Conservation (phyloP, 352 stramenopile genomes). For the Stramenopiles sp. region DNA sequence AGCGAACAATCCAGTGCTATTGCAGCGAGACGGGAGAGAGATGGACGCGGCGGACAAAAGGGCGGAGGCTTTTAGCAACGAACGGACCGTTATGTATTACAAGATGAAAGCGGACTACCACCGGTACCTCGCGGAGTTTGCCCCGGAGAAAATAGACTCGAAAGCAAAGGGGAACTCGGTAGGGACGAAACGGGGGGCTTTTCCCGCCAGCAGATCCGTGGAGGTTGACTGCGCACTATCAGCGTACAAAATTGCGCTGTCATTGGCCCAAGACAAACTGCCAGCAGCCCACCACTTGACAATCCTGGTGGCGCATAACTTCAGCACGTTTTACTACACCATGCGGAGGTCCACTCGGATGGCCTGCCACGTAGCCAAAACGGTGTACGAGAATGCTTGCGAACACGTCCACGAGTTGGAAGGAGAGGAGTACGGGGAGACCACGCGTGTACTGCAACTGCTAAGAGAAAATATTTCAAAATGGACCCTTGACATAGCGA, state of each 20-base stretch:
- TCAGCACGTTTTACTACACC: constrained; percentile 98
- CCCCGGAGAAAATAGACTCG: too few relatives aligned
- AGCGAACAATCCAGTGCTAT: too few relatives aligned
- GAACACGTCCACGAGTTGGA: constrained; percentile 95
- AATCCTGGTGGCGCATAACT: constrained; percentile 94
- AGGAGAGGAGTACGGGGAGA: constrained; percentile 98
- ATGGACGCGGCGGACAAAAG: too few relatives aligned
- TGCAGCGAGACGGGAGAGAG: too few relatives aligned
- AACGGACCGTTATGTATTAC: constrained; percentile 99
- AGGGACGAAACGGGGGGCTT: too few relatives aligned
- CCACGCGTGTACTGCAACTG: constrained; percentile 98
- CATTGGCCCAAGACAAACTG: constrained; percentile 81
- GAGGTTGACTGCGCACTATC: too few relatives aligned
- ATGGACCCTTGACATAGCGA: constrained; percentile 96
- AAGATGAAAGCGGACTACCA: constrained; percentile 99
- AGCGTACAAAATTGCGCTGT: constrained; percentile 54
- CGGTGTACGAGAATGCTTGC: constrained; percentile 97
- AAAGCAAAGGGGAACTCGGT: too few relatives aligned
- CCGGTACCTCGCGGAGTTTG: constrained; percentile 94
- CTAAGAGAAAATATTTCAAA: constrained; percentile 96
- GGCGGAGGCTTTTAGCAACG: too few relatives aligned
- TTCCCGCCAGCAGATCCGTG: too few relatives aligned
- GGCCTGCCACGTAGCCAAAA: constrained; percentile 77
- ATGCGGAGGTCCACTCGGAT: constrained; percentile 90
- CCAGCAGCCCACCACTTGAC: constrained; percentile 94